Evolutionary conservation across 148 eudicot genomes (phyloP).

Genomic region (Rhododendron williamsianum): DNA sequence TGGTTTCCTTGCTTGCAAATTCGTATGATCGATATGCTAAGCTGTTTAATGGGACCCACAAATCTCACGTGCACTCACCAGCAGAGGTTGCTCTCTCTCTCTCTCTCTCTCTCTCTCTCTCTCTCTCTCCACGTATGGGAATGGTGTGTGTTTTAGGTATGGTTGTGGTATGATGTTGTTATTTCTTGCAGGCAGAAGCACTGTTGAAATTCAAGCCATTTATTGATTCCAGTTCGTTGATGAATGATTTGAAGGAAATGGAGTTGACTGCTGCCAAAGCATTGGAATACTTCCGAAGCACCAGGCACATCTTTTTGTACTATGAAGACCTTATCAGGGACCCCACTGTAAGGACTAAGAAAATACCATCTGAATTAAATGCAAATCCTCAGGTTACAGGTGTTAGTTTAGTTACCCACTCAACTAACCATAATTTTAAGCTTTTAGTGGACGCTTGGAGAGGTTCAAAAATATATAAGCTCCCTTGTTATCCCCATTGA

Average conservation of each 20-base stretch:
- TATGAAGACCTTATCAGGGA: conserved; percentile 84
- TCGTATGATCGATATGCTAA: conserved; percentile 70
- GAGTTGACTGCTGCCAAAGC: conserved; percentile 48
- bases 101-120: conserved; percentile 15
- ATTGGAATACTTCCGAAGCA: conserved; percentile 54
- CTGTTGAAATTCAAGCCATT: conserved; percentile 77
- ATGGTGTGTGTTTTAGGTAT: neutral
- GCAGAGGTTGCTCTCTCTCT: conserved; percentile 51
- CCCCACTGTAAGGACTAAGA: conserved; percentile 41
- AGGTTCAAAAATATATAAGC: neutral
- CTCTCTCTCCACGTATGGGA: neutral
- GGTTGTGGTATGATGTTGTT: conserved; percentile 3
- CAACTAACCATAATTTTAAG: neutral
- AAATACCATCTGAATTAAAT: neutral
- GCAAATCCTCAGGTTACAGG: neutral
- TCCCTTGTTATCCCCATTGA: neutral
- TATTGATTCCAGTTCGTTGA: conserved; percentile 52
- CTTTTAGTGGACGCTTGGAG: neutral
- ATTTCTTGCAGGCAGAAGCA: conserved; percentile 58
- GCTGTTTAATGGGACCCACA: conserved; percentile 81
- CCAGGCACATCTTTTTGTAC: conserved; percentile 65
- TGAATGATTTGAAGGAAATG: conserved; percentile 52
- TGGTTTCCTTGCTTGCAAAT: conserved; percentile 90
- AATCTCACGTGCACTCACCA: conserved; percentile 80
- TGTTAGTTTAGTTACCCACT: neutral